phyloP scores from a whole-genome alignment of 2,329 filamentous ascomycete genomes.

The Aspergillus tubingensis region DNA sequence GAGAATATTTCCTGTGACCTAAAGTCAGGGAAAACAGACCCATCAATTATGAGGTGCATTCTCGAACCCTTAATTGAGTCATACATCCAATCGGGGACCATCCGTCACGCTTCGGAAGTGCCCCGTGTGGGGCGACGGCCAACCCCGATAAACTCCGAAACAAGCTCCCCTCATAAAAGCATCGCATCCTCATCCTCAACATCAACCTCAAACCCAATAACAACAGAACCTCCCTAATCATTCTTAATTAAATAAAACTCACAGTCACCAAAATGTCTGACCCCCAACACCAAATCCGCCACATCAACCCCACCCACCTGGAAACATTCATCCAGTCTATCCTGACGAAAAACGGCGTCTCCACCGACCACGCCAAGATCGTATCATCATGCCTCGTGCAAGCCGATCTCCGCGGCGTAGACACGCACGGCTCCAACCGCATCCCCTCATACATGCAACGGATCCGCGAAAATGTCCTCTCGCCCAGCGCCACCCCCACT shows the following conservation, averaged over 20 bases:
- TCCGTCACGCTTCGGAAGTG: not conserved
- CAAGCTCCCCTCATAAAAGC: not conserved
- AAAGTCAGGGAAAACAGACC: too few relatives aligned
- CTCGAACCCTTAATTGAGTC: not conserved
- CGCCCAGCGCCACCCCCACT: slow-evolving; percentile 60
- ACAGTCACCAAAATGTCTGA: slow-evolving; percentile 7
- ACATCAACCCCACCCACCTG: slow-evolving; percentile 20
- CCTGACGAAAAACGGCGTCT: slow-evolving; percentile 55
- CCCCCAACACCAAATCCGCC: slow-evolving; percentile 14
- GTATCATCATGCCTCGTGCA: slow-evolving; percentile 69
- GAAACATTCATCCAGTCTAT: slow-evolving; percentile 31
- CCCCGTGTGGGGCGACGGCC: not conserved
- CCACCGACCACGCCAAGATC: slow-evolving; percentile 59
- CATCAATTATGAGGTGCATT: too few relatives aligned
- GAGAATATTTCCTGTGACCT: too few relatives aligned
- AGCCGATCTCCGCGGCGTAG: slow-evolving; percentile 75
- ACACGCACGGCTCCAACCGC: slow-evolving; percentile 77
- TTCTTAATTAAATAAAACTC: not conserved
- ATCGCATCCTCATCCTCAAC: not conserved
- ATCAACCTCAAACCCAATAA: not conserved
- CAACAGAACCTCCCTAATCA: not conserved
- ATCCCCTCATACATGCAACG: slow-evolving; percentile 77
- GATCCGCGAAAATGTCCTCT: slow-evolving; percentile 68
- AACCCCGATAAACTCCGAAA: not conserved
- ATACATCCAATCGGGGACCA: not conserved